Percentiles rank a stretch among this genome's conserved stretches.
Conservation (phyloP, 2,329 filamentous ascomycete species). For the Hymenoscyphus linearis region DNA sequence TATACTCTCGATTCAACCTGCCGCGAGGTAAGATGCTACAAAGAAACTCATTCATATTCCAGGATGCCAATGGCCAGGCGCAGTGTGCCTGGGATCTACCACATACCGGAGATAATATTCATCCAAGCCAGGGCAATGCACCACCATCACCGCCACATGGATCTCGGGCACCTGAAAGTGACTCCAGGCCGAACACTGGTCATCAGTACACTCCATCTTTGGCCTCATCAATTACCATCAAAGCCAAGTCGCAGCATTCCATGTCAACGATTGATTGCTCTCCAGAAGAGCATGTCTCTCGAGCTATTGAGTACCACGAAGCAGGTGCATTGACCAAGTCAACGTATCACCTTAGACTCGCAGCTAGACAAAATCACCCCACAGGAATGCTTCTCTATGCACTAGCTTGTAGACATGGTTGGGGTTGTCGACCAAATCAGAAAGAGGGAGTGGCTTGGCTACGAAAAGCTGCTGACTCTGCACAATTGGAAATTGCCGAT, state of each 20-base stretch:
- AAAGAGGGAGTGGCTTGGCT: slow-evolving; percentile 89
- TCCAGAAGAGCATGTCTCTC: slow-evolving; percentile 81
- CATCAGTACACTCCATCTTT: slow-evolving; percentile 29
- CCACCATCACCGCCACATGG: slow-evolving; percentile 58
- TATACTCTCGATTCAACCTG: slow-evolving; percentile 78
- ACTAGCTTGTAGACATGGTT: slow-evolving; percentile 89
- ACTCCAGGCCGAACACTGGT: too few relatives aligned
- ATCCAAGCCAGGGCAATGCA: slow-evolving; percentile 40
- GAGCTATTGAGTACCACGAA: slow-evolving; percentile 87
- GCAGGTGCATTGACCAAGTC: slow-evolving; percentile 85
- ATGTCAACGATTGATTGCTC: slow-evolving; percentile 61
- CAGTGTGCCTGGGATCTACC: slow-evolving; percentile 62
- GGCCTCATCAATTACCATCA: slow-evolving; percentile 30
- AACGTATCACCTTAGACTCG: slow-evolving; percentile 89
- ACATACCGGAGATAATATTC: slow-evolving; percentile 35
- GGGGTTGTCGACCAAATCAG: slow-evolving; percentile 94
- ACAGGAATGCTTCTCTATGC: slow-evolving; percentile 96
- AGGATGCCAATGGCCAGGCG: slow-evolving; percentile 45
- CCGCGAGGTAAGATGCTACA: slow-evolving; percentile 78
- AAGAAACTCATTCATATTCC: slow-evolving; percentile 56
- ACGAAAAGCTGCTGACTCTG: slow-evolving; percentile 80
- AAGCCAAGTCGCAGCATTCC: slow-evolving; percentile 44
- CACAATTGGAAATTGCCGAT: slow-evolving; percentile 75
- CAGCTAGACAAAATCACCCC: slow-evolving; percentile 77
- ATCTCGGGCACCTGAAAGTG: slow-evolving; percentile 42